Conservation (phyloP, 306 rosid species). For the Quillaja saponaria region DNA sequence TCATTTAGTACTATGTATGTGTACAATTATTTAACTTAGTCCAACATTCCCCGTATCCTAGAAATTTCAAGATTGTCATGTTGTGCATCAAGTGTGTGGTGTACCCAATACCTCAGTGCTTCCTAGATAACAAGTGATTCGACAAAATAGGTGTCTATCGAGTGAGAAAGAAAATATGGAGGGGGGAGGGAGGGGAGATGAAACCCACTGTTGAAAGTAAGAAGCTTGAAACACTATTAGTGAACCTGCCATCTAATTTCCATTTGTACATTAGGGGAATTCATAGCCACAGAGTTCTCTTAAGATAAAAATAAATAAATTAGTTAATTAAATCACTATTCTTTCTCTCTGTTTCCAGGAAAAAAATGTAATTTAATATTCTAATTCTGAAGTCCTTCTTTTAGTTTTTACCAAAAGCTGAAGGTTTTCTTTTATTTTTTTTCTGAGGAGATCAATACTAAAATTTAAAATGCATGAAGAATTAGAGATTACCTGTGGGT, state of each 20-base stretch:
- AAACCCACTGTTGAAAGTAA: neutral
- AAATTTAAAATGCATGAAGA: conserved; percentile 17
- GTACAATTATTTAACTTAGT: no score
- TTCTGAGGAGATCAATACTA: conserved; percentile 3
- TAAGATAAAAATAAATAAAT: neutral
- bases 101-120: no score
- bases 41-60: no score
- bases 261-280: neutral
- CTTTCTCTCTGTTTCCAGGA: conserved; percentile 6
- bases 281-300: neutral
- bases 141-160: neutral
- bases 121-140: neutral
- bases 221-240: neutral
- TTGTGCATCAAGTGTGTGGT: no score
- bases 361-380: neutral
- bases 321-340: no score
- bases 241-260: neutral
- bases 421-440: conserved; percentile 11
- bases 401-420: conserved; percentile 10
- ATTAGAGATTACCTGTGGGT: conserved; percentile 80
- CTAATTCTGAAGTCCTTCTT: conserved; percentile 3
- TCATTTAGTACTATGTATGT: no score
- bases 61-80: no score
- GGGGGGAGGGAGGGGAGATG: conserved; percentile 2
- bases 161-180: neutral